Base-by-base conservation (phyloP, 1,284 basidiomycete genomes). In the Pholiota adiposa region DNA sequence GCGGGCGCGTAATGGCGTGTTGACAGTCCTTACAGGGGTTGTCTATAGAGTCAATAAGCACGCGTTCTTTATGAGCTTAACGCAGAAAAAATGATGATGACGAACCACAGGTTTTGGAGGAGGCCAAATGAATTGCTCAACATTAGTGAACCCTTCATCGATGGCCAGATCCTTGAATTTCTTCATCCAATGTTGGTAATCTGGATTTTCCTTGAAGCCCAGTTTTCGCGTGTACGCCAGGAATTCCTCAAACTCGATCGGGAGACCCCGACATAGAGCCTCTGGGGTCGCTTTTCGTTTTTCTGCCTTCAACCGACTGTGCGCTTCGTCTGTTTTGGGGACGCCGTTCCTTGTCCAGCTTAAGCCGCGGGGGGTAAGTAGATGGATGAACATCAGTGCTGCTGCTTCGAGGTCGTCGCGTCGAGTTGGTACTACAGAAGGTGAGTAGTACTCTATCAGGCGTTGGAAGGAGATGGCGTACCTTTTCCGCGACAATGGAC, bases 401-500 rank as follows among this genome's bases (percentile, higher is more conserved):
- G 83, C 78, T 0, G 89, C 89, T 72, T 92, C 89, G 54, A 92
- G 79, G 68, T 92, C 89, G 67, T 92, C 89, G 62, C 89, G 80
- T 48, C 89, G 82, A 57, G 89, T 88, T 19, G 89, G 88, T 18
- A 90, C 89, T 89, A 33, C 41, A 29, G 38, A 48, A 33, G 60
- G 65, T 34, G 57, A 23, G 43, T n/a, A n/a, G n/a, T n/a, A 27
- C 16, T 14, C 54, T 50, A 59, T 33, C 8, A 38, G 18, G 36
- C 19, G 18, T 16, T 27, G 31, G 34, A 31, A 2, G 59, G 7
- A 27, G 23, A 49, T 41, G 14, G 27, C 40, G 50, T 65, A 89
- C 90, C 88, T 80, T 83, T 85, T 57, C 86, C 86, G 54, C 83
- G 83, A 67, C 90, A 92, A 70, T 92, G 89, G 2, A 92, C 90